A percentile compares a stretch with the other conserved stretches of the same genome.
phyloP scores from a whole-genome alignment of 2,329 filamentous ascomycete genomes.

The Chalaropsis ovoidea region DNA sequence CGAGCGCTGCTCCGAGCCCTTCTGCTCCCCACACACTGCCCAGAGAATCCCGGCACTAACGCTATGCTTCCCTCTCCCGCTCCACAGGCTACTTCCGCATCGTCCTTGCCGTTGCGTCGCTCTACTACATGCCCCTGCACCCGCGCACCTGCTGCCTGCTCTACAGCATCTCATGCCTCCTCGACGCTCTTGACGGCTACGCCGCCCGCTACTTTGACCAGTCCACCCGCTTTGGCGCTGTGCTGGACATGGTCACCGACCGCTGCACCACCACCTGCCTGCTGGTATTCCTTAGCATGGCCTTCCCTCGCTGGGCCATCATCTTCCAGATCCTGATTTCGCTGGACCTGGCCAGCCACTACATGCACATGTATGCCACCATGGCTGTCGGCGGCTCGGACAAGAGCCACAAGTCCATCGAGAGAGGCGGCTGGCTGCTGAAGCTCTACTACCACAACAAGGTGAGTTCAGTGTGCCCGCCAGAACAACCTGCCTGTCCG shows the following conservation, averaged over 20 bases:
- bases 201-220: constrained; percentile 75
- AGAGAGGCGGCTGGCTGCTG: constrained; percentile 77
- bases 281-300: constrained; percentile 86
- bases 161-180: constrained; percentile 87
- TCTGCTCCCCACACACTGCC: too few relatives aligned
- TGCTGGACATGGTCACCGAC: constrained; percentile 98
- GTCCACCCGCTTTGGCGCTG: constrained; percentile 88
- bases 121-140: constrained; percentile 98
- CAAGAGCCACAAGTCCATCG: constrained; percentile 86
- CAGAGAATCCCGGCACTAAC: background rate
- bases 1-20: background rate
- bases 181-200: constrained; percentile 89
- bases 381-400: constrained; percentile 73
- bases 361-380: constrained; percentile 98
- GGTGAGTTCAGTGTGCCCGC: constrained; percentile 56
- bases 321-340: constrained; percentile 89
- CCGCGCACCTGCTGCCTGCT: constrained; percentile 87
- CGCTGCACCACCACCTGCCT: constrained; percentile 92
- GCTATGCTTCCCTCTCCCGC: constrained; percentile 1
- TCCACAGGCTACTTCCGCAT: constrained; percentile 62
- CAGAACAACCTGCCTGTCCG: background rate
- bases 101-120: constrained; percentile 72
- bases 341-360: constrained; percentile 89
- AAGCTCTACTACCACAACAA: constrained; percentile 97
- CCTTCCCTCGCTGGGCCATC: constrained; percentile 88